A percentile compares a stretch with the other conserved stretches of the same genome.
Evolutionary conservation across 2,329 filamentous ascomycete genomes (phyloP).

Genomic region (Xylariomycetidae sp.): DNA sequence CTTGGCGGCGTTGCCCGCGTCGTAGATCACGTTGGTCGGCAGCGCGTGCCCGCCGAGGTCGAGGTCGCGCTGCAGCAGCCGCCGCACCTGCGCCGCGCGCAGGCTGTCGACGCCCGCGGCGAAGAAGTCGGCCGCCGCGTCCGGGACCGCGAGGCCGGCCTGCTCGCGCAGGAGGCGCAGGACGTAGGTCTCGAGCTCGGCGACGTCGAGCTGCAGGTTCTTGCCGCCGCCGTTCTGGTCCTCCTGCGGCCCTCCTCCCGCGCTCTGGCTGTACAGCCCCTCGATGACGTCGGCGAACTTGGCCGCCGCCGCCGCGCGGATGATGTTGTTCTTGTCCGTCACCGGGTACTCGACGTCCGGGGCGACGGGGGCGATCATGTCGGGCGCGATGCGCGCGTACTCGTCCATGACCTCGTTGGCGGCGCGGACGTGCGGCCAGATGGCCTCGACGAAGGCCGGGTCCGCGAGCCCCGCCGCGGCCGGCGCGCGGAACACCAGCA

Average conservation of each 20-base stretch:
- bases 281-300: constrained; percentile 26
- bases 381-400: constrained; percentile 37
- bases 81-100: constrained; percentile 38
- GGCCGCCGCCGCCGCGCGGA: constrained; percentile 33
- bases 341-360: constrained; percentile 29
- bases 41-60: constrained; percentile 27
- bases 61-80: constrained; percentile 33
- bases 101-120: constrained; percentile 39
- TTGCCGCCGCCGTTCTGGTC: constrained; percentile 4
- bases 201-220: constrained; percentile 14
- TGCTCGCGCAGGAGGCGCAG: constrained; percentile 22
- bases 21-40: constrained; percentile 35
- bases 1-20: constrained; percentile 30
- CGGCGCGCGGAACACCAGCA: constrained; percentile 25
- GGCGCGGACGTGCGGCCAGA: constrained; percentile 31
- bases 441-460: constrained; percentile 27
- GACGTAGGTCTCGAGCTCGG: constrained; percentile 29
- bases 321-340: constrained; percentile 42
- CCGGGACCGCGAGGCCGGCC: constrained; percentile 26
- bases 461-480: constrained; percentile 21
- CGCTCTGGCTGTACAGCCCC: constrained; percentile 25
- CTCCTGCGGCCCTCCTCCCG: no score
- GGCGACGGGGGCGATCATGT: constrained; percentile 31
- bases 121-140: constrained; percentile 34
- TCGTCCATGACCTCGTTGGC: constrained; percentile 35